These are phyloP conservation scores for Aspergillus novoparasiticus DNA, from an alignment of 2,329 filamentous ascomycete genomes.

Conservation along the genomic window DNA sequence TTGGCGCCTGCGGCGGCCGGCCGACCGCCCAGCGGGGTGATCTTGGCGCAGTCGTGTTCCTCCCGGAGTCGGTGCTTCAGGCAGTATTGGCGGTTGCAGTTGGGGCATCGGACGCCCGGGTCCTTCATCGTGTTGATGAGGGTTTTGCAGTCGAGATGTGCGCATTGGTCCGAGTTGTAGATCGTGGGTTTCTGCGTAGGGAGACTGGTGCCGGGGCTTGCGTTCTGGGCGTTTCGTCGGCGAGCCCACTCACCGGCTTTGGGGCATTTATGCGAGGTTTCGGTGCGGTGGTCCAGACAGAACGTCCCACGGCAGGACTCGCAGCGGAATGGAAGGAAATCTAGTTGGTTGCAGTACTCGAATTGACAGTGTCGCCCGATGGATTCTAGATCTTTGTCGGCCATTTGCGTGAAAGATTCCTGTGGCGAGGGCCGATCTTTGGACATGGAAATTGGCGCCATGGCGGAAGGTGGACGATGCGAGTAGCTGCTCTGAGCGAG, in stretches of 20 bases:
- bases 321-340: slow-evolving; percentile 94
- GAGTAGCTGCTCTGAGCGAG: background rate
- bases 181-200: slow-evolving; percentile 55
- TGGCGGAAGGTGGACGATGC: slow-evolving; percentile 9
- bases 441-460: slow-evolving; percentile 30
- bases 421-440: slow-evolving; percentile 20
- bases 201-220: slow-evolving; percentile 28
- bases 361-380: slow-evolving; percentile 91
- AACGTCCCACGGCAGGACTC: slow-evolving; percentile 82
- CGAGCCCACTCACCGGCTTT: slow-evolving; percentile 65
- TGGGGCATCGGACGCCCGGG: slow-evolving; percentile 53
- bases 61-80: slow-evolving; percentile 55
- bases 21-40: slow-evolving; percentile 59
- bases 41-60: slow-evolving; percentile 81
- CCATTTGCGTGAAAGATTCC: slow-evolving; percentile 42
- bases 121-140: slow-evolving; percentile 55
- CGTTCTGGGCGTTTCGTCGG: slow-evolving; percentile 38
- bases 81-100: slow-evolving; percentile 54
- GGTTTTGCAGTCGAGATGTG: slow-evolving; percentile 53
- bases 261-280: slow-evolving; percentile 73
- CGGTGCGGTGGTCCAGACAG: slow-evolving; percentile 91
- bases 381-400: slow-evolving; percentile 74
- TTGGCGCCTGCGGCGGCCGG: slow-evolving; percentile 40
- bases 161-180: slow-evolving; percentile 56
- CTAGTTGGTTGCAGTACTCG: slow-evolving; percentile 88